Evolutionary conservation across 1,284 basidiomycete genomes (phyloP), one percentile per base, ranked within the genome.

Genomic region (Coniferiporia sulphurascens): DNA sequence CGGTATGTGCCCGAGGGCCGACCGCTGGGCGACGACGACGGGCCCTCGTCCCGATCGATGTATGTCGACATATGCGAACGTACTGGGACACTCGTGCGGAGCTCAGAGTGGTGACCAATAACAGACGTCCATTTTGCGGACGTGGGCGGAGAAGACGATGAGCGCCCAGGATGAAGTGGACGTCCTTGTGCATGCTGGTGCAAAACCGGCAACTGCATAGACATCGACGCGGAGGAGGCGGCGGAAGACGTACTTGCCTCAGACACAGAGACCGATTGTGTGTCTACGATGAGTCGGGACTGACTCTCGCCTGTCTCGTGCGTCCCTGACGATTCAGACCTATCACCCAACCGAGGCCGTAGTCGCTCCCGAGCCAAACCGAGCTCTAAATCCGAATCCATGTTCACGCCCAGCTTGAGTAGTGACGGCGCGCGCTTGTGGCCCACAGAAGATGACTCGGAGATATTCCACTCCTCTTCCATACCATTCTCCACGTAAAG

Each of bases 391-490:
- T 43, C 41, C 41, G 41, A 13, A 7, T 43, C 41, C 7, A 43
- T 2, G 7, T n/a, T n/a, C 41, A 43, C 10, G 41, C 8, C 41
- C 12, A 43, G 41, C 41, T 2, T 43, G 41, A 43, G 10, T 2
- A 43, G 41, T 7, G 41, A 13, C 41, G 41, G n/a, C 41, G 41
- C 10, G 41, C 41, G 41, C 12, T 43, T 12, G 13, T n/a, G 21
- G 41, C 43, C n/a, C 4, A 22, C 27, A 5, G 53, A 55, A n/a
- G 43, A 22, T 9, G 53, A 55, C 17, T 55, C 53, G 19, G 53
- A n/a, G 32, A 55, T 55, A 27, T 55, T 43, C 53, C 53, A 55
- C 19, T 55, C 41, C 13, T 55, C 53, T 27, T 27, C 27, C 27
- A 27, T 27, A 27, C 27, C 27, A 27, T 27, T 27, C 27, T 27